Conservation (phyloP, 345 rosid species). For the Lepidium aucheri region DNA sequence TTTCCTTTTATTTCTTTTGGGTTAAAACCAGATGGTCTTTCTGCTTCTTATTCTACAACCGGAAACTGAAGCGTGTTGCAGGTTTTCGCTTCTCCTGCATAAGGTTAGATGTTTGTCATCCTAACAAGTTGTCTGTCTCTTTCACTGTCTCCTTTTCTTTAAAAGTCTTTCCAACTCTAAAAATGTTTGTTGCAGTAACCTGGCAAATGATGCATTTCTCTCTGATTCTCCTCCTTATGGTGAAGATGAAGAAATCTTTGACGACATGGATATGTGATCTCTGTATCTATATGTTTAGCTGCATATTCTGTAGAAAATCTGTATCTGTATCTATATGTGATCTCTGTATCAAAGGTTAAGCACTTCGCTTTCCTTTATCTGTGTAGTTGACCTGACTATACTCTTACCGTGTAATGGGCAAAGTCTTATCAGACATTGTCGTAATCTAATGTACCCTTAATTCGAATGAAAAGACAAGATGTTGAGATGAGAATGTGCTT, state of each 20-base stretch:
- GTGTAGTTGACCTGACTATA: constrained; percentile 18
- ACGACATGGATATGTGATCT: constrained; percentile 74
- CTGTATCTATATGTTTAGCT: constrained; percentile 1
- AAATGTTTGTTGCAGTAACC: constrained; percentile 50
- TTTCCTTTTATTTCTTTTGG: not conserved
- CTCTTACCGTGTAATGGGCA: not conserved
- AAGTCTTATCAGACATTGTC: constrained; percentile 3
- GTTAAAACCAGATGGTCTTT: constrained; percentile 74
- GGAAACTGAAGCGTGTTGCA: constrained; percentile 82
- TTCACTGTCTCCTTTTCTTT: not conserved
- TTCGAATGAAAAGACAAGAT: not conserved
- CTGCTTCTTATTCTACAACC: constrained; percentile 86
- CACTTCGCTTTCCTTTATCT: constrained; percentile 25
- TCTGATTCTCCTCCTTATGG: constrained; percentile 28
- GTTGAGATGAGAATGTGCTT: not conserved
- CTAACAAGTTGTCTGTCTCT: not conserved
- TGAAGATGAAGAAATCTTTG: constrained; percentile 71
- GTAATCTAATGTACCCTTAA: not conserved
- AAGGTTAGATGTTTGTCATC: constrained; percentile 40
- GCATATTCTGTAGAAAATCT: constrained; percentile 19
- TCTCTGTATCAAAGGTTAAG: constrained; percentile 20
- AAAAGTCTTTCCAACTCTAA: not conserved
- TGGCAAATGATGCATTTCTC: constrained; percentile 59
- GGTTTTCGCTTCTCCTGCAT: constrained; percentile 73
- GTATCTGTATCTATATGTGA: not conserved